phyloP scores from a whole-genome alignment of 352 stramenopile genomes.

The Pythium myriotylum region DNA sequence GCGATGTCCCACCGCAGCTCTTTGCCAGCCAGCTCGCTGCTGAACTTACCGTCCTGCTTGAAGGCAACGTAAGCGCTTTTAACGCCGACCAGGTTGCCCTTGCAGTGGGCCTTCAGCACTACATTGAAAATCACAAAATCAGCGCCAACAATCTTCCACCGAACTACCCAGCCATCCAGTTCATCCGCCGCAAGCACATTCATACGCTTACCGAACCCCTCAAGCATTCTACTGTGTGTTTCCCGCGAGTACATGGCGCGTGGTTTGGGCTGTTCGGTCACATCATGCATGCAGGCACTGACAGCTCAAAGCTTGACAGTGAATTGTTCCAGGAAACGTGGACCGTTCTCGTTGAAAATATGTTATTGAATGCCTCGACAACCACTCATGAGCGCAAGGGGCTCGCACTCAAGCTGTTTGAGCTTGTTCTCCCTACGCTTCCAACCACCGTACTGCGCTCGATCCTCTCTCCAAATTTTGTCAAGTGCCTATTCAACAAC shows the following conservation, averaged over 20 bases:
- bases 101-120: conserved; percentile 72
- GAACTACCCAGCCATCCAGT: conserved; percentile 41
- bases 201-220: conserved; percentile 64
- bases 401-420: conserved; percentile 83
- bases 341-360: conserved; percentile 83
- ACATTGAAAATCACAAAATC: conserved; percentile 50
- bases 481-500: conserved; percentile 87
- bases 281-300: conserved; percentile 52
- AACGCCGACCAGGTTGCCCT: conserved; percentile 84
- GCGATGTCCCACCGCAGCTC: conserved; percentile 42
- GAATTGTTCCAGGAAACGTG: conserved; percentile 80
- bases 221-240: conserved; percentile 66
- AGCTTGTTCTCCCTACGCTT: conserved; percentile 62
- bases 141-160: conserved; percentile 35
- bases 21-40: conserved; percentile 55
- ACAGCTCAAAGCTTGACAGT: conserved; percentile 43
- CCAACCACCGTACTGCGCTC: conserved; percentile 50
- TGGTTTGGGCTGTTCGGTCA: conserved; percentile 82
- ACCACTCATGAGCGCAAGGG: conserved; percentile 80
- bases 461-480: conserved; percentile 74
- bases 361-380: conserved; percentile 44
- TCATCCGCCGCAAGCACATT: conserved; percentile 65
- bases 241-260: conserved; percentile 76
- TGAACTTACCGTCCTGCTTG: conserved; percentile 32
- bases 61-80: conserved; percentile 39